Evolutionary conservation across 805 yeast species (phyloP).

Genomic region (Saccharomyces cerevisiae): DNA sequence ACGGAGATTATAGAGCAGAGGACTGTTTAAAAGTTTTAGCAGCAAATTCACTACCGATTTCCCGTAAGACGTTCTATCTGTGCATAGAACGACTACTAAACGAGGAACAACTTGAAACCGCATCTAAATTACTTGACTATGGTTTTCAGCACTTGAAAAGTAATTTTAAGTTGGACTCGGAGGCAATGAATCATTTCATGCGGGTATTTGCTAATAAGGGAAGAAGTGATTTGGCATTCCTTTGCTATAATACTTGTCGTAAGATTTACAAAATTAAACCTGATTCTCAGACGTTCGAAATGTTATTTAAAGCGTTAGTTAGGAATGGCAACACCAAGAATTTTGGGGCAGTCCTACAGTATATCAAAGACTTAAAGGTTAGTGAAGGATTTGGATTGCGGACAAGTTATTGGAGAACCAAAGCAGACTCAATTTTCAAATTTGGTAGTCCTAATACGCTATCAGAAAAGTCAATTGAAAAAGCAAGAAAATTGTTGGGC

Average conservation of each 20-base stretch:
- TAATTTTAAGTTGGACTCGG: constrained; percentile 8
- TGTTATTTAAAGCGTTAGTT: constrained; percentile 31
- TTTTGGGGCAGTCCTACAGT: constrained; percentile 18
- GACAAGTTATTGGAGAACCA: constrained; percentile 20
- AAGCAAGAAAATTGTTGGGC: not conserved
- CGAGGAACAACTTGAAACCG: constrained; percentile 24
- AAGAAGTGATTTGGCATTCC: constrained; percentile 31
- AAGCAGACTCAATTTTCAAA: constrained; percentile 20
- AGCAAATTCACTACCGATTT: constrained; percentile 21
- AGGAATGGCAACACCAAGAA: constrained; percentile 29
- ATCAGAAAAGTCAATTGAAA: not conserved
- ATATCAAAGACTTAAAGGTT: constrained; percentile 13
- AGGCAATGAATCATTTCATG: constrained; percentile 28
- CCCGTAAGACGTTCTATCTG: constrained; percentile 18
- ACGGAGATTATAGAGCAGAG: constrained; percentile 12
- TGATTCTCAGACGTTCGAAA: constrained; percentile 26
- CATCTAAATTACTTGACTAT: constrained; percentile 25
- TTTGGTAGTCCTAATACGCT: constrained; percentile 10
- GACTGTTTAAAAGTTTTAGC: constrained; percentile 21
- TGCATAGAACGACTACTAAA: constrained; percentile 21
- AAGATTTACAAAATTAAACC: constrained; percentile 25
- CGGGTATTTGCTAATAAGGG: constrained; percentile 27
- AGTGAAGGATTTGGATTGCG: constrained; percentile 7
- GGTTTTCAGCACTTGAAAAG: constrained; percentile 7
- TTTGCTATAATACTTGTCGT: constrained; percentile 29